Percentiles rank a stretch among this genome's conserved stretches.
These are phyloP conservation scores for Cyberlindnera saturnus DNA, from an alignment of 805 yeast genomes.

Conservation along the genomic window DNA sequence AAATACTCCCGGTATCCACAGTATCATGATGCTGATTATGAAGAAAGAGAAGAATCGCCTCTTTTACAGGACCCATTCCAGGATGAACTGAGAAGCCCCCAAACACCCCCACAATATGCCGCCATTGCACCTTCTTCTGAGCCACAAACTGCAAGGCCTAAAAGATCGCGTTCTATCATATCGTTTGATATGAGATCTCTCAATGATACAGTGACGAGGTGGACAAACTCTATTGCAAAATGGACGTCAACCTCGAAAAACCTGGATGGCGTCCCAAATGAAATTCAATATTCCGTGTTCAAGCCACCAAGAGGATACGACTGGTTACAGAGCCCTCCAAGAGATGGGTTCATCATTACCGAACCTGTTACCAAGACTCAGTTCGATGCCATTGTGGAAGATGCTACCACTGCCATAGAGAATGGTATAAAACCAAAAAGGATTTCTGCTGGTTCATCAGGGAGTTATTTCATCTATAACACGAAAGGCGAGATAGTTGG, in stretches of 20 bases:
- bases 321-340: conserved; percentile 25
- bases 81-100: neutral
- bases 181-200: conserved; percentile 19
- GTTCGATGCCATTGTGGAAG: conserved; percentile 37
- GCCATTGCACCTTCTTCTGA: no score
- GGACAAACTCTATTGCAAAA: conserved; percentile 23
- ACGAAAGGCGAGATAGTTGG: conserved; percentile 37
- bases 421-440: conserved; percentile 41
- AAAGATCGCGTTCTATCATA: conserved; percentile 18
- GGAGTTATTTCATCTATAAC: conserved; percentile 55
- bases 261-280: conserved; percentile 26
- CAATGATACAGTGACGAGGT: conserved; percentile 20
- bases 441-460: conserved; percentile 63
- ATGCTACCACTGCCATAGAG: conserved; percentile 41
- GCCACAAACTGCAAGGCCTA: neutral
- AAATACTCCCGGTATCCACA: neutral
- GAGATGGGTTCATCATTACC: conserved; percentile 20
- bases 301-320: conserved; percentile 30
- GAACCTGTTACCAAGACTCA: conserved; percentile 24
- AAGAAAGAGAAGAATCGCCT: conserved; percentile 3
- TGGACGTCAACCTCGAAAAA: conserved; percentile 21
- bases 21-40: conserved; percentile 1
- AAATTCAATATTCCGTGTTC: conserved; percentile 53
- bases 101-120: no score
- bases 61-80: neutral